These are phyloP conservation scores for Colletotrichum caudatum DNA, from an alignment of 2,329 filamentous ascomycete species.

Conservation along the genomic window DNA sequence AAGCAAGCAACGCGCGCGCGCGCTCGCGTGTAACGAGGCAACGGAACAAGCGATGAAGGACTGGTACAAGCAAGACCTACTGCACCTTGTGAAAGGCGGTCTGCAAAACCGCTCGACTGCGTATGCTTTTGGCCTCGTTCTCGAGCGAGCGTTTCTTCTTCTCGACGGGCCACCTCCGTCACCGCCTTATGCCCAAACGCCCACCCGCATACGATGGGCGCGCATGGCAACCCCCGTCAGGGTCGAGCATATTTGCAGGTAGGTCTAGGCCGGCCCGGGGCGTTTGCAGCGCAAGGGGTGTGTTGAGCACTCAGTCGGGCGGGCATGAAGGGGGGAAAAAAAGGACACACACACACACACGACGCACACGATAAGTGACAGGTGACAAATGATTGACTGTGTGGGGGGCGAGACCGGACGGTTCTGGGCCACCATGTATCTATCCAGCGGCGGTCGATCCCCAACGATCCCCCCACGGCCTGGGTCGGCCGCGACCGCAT, in stretches of 20 bases:
- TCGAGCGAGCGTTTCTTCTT: not conserved
- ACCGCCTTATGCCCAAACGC: slow-evolving; percentile 19
- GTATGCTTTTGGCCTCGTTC: not conserved
- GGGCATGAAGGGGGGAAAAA: slow-evolving; percentile 1
- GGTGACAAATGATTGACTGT: slow-evolving; percentile 3
- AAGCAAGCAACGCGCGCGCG: no score
- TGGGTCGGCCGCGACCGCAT: slow-evolving; percentile 23
- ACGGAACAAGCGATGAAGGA: no score
- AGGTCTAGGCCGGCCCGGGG: not conserved
- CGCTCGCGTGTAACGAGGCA: no score
- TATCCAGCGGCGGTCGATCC: slow-evolving; percentile 5
- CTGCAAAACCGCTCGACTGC: not conserved
- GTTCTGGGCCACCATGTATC: not conserved
- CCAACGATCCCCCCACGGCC: slow-evolving; percentile 9
- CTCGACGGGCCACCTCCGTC: slow-evolving; percentile 4
- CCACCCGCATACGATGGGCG: not conserved
- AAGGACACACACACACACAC: not conserved
- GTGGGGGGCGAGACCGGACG: slow-evolving; percentile 1
- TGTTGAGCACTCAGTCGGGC: not conserved
- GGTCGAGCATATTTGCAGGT: slow-evolving; percentile 9
- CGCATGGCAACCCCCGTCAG: slow-evolving; percentile 2
- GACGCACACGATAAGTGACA: slow-evolving; percentile 1
- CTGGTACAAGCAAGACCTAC: no score
- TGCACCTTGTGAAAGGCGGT: not conserved
- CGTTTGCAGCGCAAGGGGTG: slow-evolving; percentile 3